Percentiles rank a stretch among this genome's conserved stretches.
These are phyloP conservation scores for Chlorella sp. DNA, from an alignment of 139 green algal species.

Conservation along the genomic window DNA sequence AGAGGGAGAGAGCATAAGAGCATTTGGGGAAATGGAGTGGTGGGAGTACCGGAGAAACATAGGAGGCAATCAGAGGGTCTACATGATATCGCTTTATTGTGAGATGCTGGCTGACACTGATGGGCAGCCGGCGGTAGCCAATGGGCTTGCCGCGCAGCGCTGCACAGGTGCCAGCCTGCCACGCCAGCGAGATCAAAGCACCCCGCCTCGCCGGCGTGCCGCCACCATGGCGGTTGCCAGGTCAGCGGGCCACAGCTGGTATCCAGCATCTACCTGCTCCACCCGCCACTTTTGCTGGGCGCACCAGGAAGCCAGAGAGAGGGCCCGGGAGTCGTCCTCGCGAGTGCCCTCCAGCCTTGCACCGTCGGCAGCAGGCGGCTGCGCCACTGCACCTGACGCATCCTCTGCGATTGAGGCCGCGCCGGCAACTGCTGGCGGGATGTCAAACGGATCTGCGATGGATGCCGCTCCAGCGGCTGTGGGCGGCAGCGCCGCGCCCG, in stretches of 20 bases:
- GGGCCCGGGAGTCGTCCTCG: no score
- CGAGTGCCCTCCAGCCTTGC: no score
- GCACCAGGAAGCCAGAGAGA: no score
- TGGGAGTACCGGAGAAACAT: no score
- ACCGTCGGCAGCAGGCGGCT: neutral
- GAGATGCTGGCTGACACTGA: no score
- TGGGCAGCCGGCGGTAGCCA: no score
- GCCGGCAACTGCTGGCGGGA: neutral
- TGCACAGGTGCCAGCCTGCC: no score
- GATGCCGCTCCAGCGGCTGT: neutral
- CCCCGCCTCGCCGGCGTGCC: neutral
- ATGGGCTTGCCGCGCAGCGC: no score
- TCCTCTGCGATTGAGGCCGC: neutral
- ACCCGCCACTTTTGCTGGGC: constrained; percentile 1
- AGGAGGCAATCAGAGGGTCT: no score
- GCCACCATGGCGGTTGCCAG: neutral
- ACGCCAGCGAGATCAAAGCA: constrained; percentile 1
- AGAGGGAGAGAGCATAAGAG: no score
- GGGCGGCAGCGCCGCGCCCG: neutral
- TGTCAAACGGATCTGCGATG: neutral
- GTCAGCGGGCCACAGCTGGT: constrained; percentile 18
- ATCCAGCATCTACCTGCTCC: neutral
- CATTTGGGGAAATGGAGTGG: no score
- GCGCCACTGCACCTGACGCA: neutral
- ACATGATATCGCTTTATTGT: no score